phyloP scores from a whole-genome alignment of 805 yeast genomes.

The Tetrapisispora fleetii region DNA sequence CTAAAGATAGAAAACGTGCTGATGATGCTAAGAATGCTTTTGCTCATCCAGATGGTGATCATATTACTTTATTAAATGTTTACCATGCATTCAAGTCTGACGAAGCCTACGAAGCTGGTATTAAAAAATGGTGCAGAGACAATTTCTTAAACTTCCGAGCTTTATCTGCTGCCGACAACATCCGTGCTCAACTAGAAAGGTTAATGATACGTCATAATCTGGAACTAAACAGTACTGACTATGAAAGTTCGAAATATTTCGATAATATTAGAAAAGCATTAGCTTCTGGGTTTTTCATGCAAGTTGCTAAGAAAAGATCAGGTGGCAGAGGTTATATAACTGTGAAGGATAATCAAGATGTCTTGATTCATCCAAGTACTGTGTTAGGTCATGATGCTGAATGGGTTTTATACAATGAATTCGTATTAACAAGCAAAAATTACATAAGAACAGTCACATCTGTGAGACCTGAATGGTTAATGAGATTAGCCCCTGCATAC shows the following conservation, averaged over 20 bases:
- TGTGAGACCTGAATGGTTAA: slow-evolving; percentile 85
- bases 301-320: slow-evolving; percentile 87
- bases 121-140: slow-evolving; percentile 59
- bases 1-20: slow-evolving; percentile 65
- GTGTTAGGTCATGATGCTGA: slow-evolving; percentile 82
- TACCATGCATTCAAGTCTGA: slow-evolving; percentile 68
- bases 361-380: slow-evolving; percentile 86
- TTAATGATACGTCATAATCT: slow-evolving; percentile 76
- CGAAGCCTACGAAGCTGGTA: slow-evolving; percentile 56
- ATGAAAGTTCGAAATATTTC: slow-evolving; percentile 57
- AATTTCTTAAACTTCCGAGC: slow-evolving; percentile 65
- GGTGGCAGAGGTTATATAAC: slow-evolving; percentile 78
- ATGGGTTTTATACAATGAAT: slow-evolving; percentile 92
- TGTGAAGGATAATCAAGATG: slow-evolving; percentile 93
- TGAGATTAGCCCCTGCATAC: slow-evolving; percentile 64
- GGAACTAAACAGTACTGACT: slow-evolving; percentile 59
- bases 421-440: slow-evolving; percentile 86
- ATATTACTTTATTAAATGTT: slow-evolving; percentile 69
- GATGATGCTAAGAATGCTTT: slow-evolving; percentile 70
- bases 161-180: slow-evolving; percentile 60
- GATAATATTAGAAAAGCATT: slow-evolving; percentile 78
- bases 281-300: slow-evolving; percentile 95
- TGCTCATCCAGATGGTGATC: slow-evolving; percentile 74
- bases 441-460: slow-evolving; percentile 90
- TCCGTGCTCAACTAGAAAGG: slow-evolving; percentile 59